Evolutionary conservation across 2,329 filamentous ascomycete genomes (phyloP).

Genomic region (Ophiostoma triangulosporum): DNA sequence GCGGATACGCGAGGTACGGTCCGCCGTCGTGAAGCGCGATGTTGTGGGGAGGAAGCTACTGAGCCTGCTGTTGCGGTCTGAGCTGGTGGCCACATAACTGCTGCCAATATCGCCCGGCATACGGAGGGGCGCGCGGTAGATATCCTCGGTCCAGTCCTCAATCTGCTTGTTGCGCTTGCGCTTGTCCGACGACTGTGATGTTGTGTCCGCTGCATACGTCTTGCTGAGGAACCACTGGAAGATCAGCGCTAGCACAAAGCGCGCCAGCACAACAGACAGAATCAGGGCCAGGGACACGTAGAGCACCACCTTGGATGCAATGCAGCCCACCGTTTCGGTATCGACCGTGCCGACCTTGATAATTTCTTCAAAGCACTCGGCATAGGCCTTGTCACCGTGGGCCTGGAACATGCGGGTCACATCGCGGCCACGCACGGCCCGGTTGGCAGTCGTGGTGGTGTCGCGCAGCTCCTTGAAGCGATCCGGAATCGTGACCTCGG

Average conservation of each 20-base stretch:
- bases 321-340: slow-evolving; percentile 91
- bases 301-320: slow-evolving; percentile 90
- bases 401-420: slow-evolving; percentile 80
- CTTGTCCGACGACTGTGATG: slow-evolving; percentile 65
- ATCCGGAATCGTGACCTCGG: slow-evolving; percentile 60
- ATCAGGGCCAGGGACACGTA: slow-evolving; percentile 91
- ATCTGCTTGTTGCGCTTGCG: slow-evolving; percentile 86
- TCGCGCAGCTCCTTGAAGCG: slow-evolving; percentile 70
- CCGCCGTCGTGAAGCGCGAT: slow-evolving; percentile 78
- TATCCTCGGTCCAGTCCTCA: slow-evolving; percentile 95
- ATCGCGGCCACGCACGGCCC: slow-evolving; percentile 65
- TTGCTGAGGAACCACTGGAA: slow-evolving; percentile 96
- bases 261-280: slow-evolving; percentile 69
- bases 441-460: slow-evolving; percentile 44
- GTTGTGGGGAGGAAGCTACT: slow-evolving; percentile 85
- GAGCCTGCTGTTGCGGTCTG: slow-evolving; percentile 66
- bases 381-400: slow-evolving; percentile 63
- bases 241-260: slow-evolving; percentile 76
- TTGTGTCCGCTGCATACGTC: slow-evolving; percentile 72
- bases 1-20: slow-evolving; percentile 38
- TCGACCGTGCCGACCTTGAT: slow-evolving; percentile 94
- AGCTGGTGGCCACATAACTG: slow-evolving; percentile 39
- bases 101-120: slow-evolving; percentile 62
- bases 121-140: slow-evolving; percentile 79
- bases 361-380: slow-evolving; percentile 80